Base-by-base conservation (phyloP, 2,329 filamentous ascomycete genomes). In the Trichoderma endophyticum region DNA sequence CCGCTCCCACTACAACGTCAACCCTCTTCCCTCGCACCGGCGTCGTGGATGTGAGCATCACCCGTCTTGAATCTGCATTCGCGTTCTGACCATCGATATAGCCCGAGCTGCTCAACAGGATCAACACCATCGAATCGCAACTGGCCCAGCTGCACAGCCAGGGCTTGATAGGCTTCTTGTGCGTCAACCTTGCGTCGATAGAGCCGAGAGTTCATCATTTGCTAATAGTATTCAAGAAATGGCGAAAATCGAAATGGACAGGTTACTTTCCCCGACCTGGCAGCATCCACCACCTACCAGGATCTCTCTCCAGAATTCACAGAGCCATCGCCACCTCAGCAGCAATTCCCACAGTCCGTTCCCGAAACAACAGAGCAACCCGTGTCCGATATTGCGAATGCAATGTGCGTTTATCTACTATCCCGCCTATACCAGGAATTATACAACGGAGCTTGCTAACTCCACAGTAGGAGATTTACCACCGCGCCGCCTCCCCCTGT, bases 101-200 rank as follows among this genome's bases (percentile, higher is more conserved):
- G 67, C 67, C 67, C 26, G 67, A 70, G 43, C 67, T 70, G 14
- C 67, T 70, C 14, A 70, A 61, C 24, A 62, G 67, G 36, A 70
- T 70, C 30, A 70, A 70, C 39, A 70, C 67, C 39, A 70, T 70
- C 43, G 67, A 70, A 32, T 70, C 67, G 39, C 56, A 62, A 36
- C 67, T 70, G 9, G 67, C 67, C 15, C 67, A 70, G 30, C 67
- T 70, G 5, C 67, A 70, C 6, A 70, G 67, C 67, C 67, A 70
- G 28, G 67, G 67, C 26, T 54, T 70, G 5, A 28, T 70, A 18
- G 67, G 67, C 57, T 70, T 70, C 43, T 14, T 70, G 67, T 70
- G 60, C 28, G 67, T 70, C 21, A 8, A 21, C 30, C 28, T 21
- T 18, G 32, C 6, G 3, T 28, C 36, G 2, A 15, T 15, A 6